Evolutionary conservation across 768 basidiomycete species (phyloP).

Genomic region (Suillus luteus): DNA sequence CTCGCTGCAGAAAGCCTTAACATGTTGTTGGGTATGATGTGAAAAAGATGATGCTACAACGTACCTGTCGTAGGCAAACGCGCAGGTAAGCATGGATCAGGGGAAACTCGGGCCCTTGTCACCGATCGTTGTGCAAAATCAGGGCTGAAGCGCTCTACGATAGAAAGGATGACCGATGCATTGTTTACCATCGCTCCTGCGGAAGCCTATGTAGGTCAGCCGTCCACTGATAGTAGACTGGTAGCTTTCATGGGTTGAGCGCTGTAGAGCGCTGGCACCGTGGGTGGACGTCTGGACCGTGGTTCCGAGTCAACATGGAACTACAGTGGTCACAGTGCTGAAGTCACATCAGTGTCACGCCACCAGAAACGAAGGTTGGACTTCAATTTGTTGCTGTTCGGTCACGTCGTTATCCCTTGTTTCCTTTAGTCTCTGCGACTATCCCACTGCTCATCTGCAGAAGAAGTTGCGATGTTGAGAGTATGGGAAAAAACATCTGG

Average conservation of each 20-base stretch:
- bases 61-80: conserved; percentile 69
- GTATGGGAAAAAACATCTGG: conserved; percentile 54
- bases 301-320: background rate
- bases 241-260: background rate
- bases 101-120: conserved; percentile 43
- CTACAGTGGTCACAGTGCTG: background rate
- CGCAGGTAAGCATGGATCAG: conserved; percentile 62
- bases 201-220: conserved; percentile 2
- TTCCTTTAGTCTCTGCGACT: background rate
- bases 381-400: background rate
- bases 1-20: conserved; percentile 69
- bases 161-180: conserved; percentile 33
- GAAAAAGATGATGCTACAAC: conserved; percentile 24
- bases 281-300: background rate
- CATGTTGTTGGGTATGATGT: conserved; percentile 26
- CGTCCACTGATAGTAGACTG: conserved; percentile 1
- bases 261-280: background rate
- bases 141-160: conserved; percentile 30
- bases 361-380: background rate
- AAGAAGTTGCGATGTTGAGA: conserved; percentile 43
- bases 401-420: background rate
- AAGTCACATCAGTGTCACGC: background rate
- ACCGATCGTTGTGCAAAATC: conserved; percentile 23
- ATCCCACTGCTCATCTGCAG: background rate
- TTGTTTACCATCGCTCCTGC: conserved; percentile 53